Evolutionary conservation across 345 rosid species (phyloP).

Genomic region (Gossypium longicalyx): DNA sequence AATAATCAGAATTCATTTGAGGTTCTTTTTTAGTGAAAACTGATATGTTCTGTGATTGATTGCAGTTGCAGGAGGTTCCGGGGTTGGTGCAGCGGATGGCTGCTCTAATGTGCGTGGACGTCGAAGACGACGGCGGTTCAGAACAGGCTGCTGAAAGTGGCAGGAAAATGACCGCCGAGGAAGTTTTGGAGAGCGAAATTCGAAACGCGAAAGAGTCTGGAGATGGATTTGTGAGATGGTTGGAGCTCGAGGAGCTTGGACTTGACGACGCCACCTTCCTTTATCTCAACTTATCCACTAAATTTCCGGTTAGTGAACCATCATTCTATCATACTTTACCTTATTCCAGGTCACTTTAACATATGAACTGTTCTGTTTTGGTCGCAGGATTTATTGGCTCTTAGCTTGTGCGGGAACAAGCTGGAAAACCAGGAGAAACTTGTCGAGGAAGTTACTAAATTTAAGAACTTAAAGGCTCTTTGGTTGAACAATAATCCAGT

Average conservation of each 20-base stretch:
- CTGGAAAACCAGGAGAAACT: slow-evolving; percentile 47
- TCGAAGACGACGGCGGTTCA: slow-evolving; percentile 28
- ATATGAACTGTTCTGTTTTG: neutral
- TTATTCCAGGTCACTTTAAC: neutral
- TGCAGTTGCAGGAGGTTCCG: slow-evolving; percentile 77
- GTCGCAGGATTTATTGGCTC: slow-evolving; percentile 67
- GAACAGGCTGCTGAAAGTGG: slow-evolving; percentile 34
- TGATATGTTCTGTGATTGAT: slow-evolving; percentile 13
- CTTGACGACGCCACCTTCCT: slow-evolving; percentile 52
- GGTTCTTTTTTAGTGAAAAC: neutral
- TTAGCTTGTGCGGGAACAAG: slow-evolving; percentile 76
- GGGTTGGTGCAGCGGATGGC: slow-evolving; percentile 96
- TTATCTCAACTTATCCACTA: slow-evolving; percentile 52
- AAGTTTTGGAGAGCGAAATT: slow-evolving; percentile 48
- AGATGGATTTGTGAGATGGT: slow-evolving; percentile 55
- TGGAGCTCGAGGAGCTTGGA: slow-evolving; percentile 79
- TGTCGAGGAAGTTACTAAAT: slow-evolving; percentile 56
- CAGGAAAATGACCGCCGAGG: slow-evolving; percentile 36
- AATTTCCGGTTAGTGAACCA: slow-evolving; percentile 49
- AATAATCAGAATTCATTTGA: neutral
- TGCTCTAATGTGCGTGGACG: slow-evolving; percentile 77
- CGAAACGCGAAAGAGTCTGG: slow-evolving; percentile 44
- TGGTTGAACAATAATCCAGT: slow-evolving; percentile 87
- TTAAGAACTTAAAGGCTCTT: slow-evolving; percentile 64
- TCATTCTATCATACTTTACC: neutral